phyloP scores from a whole-genome alignment of 2,329 filamentous ascomycete genomes.

The Diatrype stigma region DNA sequence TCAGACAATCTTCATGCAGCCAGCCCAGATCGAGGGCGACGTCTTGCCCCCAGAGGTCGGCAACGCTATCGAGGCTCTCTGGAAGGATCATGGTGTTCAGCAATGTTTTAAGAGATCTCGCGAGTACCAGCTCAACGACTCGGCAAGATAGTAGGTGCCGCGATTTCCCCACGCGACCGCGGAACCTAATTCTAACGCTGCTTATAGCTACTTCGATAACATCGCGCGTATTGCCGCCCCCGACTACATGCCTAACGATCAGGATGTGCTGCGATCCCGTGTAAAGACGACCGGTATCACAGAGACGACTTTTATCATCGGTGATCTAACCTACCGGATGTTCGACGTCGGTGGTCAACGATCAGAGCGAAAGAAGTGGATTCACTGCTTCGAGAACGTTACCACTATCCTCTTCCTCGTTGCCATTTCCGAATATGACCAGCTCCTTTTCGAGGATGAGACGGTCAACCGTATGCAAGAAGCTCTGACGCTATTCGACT shows the following conservation, averaged over 20 bases:
- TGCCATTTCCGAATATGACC: constrained; percentile 95
- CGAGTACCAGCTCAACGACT: constrained; percentile 96
- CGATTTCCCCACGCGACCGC: constrained; percentile 1
- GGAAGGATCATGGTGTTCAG: constrained; percentile 90
- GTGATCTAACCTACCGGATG: constrained; percentile 92
- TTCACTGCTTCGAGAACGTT: constrained; percentile 97
- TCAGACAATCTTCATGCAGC: constrained; percentile 98
- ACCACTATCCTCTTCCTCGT: constrained; percentile 95
- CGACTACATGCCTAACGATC: constrained; percentile 92
- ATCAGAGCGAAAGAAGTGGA: constrained; percentile 98
- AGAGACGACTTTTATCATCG: constrained; percentile 93
- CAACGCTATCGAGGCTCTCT: constrained; percentile 84
- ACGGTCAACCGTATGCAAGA: constrained; percentile 95
- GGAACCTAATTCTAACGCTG: constrained; percentile 28
- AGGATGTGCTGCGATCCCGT: constrained; percentile 91
- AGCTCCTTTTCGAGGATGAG: constrained; percentile 93
- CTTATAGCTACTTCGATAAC: constrained; percentile 83
- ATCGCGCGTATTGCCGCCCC: constrained; percentile 85
- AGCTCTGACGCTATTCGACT: constrained; percentile 80
- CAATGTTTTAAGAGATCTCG: constrained; percentile 93
- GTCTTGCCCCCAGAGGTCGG: constrained; percentile 92
- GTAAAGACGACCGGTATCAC: constrained; percentile 98
- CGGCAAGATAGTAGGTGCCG: constrained; percentile 79
- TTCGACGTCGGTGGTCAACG: constrained; percentile 95
- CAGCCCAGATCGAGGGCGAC: constrained; percentile 92